Conservation (phyloP, 2,329 filamentous ascomycete species). For the Davidsoniella australis region DNA sequence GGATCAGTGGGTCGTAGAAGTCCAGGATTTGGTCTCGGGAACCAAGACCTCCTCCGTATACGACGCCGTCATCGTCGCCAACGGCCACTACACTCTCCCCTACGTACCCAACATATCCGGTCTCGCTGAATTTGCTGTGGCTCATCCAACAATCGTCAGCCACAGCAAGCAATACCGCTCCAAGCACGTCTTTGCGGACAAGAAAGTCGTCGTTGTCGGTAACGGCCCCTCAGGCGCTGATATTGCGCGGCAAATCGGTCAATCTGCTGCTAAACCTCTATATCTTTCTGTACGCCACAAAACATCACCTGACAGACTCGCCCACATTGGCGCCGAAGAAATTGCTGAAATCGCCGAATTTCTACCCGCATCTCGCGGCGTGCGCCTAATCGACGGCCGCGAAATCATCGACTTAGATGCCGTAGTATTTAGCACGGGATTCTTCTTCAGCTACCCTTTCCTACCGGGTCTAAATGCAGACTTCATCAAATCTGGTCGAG, state of each 20-base stretch:
- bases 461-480: slow-evolving; percentile 28
- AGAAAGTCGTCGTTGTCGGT: slow-evolving; percentile 70
- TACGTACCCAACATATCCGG: slow-evolving; percentile 47
- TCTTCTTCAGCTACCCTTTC: slow-evolving; percentile 73
- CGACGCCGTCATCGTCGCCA: slow-evolving; percentile 60
- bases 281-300: slow-evolving; percentile 44
- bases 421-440: slow-evolving; percentile 78
- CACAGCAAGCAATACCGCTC: slow-evolving; percentile 71
- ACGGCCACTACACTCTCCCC: slow-evolving; percentile 56
- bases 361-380: slow-evolving; percentile 33
- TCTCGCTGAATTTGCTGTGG: slow-evolving; percentile 39
- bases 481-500: slow-evolving; percentile 49
- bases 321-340: slow-evolving; percentile 31
- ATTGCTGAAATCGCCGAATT: slow-evolving; percentile 42
- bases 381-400: slow-evolving; percentile 49
- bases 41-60: slow-evolving; percentile 31
- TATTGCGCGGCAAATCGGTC: slow-evolving; percentile 59
- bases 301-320: slow-evolving; percentile 28
- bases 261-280: slow-evolving; percentile 40
- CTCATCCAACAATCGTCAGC: slow-evolving; percentile 42
- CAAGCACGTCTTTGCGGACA: slow-evolving; percentile 42
- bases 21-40: slow-evolving; percentile 19
- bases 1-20: slow-evolving; percentile 8
- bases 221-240: slow-evolving; percentile 74
- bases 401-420: slow-evolving; percentile 53